phyloP scores from a whole-genome alignment of 1,284 basidiomycete genomes.

The Athelia psychrophila region DNA sequence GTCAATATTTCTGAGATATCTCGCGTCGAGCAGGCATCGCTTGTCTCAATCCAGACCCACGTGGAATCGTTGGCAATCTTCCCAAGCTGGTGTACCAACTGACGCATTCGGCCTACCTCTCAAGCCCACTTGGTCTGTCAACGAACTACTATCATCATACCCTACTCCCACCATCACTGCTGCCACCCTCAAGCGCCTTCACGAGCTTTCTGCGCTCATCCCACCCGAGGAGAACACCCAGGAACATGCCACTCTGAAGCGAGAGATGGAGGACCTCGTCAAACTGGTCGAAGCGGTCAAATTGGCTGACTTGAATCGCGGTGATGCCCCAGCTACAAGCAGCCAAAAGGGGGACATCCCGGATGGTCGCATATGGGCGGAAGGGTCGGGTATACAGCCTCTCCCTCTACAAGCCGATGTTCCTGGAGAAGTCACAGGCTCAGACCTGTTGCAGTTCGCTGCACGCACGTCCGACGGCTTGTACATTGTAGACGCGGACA shows the following conservation, averaged over 20 bases:
- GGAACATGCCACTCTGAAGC: slow-evolving; percentile 46
- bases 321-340: slow-evolving; percentile 13
- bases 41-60: background rate
- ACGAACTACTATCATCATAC: slow-evolving; percentile 70
- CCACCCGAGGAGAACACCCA: slow-evolving; percentile 55
- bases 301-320: slow-evolving; percentile 52
- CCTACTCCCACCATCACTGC: slow-evolving; percentile 59
- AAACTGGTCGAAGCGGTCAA: slow-evolving; percentile 77
- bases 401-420: slow-evolving; percentile 15
- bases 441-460: slow-evolving; percentile 47
- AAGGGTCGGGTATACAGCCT: slow-evolving; percentile 33
- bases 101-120: slow-evolving; percentile 62
- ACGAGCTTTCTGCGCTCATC: slow-evolving; percentile 66
- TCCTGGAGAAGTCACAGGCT: slow-evolving; percentile 29
- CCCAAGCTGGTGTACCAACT: slow-evolving; percentile 19
- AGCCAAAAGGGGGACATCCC: slow-evolving; percentile 25
- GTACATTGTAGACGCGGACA: slow-evolving; percentile 40
- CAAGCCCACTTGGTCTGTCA: slow-evolving; percentile 73
- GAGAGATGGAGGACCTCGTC: slow-evolving; percentile 66
- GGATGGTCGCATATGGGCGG: slow-evolving; percentile 44
- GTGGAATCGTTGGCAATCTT: slow-evolving; percentile 1
- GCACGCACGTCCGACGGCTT: slow-evolving; percentile 38
- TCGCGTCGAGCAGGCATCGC: background rate
- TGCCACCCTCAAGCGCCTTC: slow-evolving; percentile 54
- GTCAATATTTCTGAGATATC: background rate